Base-by-base conservation (phyloP, 192 early-diverging fungal genomes). In the Chytriomyces confervae region DNA sequence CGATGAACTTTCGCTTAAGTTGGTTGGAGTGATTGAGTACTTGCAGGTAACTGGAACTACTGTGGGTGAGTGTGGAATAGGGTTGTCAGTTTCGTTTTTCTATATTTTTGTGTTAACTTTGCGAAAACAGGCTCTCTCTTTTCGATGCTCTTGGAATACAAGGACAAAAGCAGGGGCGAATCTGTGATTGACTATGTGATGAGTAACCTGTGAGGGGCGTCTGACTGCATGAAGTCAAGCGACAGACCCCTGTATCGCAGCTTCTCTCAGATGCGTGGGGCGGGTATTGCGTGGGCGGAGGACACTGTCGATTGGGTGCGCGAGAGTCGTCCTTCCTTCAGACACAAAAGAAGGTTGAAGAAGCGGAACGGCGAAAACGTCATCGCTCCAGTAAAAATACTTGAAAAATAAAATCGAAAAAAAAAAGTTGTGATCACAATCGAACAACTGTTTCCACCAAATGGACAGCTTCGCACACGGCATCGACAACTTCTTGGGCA, bases 1-100 rank as follows among this genome's bases (percentile, higher is more conserved):
- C 44, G 66, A 69, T 27, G 79, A 70, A 7, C 65, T 87, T 46
- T 60, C 71, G 2, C 27, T 74, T 2, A 71, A 79, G 63, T 53
- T 83, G 10, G 65, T 48, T 10, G 20, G 48, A 6, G 20, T 76
- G 16, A 18, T 2, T 18, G 16, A 76, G 49, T 8, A 53, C 20
- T 24, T 76, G 43, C 16, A n/a, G 53, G 3, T 44, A 8, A 23
- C 66, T 13, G 16, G 27, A 47, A 10, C 47, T 11, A 68, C 66
- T 48, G 66, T 48, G 11, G 66, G 69, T 18, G 44, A 27, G 46
- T 69, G 18, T 57, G 16, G 16, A 13, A 20, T 0, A 57, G 13
- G 0, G 13, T 57, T 57, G 16, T n/a, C 53, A 57, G 53, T 57
- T 13, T 57, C 2, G 53, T 57, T 3, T n/a, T 57, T 13, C 13